Percentiles rank a stretch among this genome's conserved stretches.
phyloP scores from a whole-genome alignment of 176 grass and related monocot species.

The Aegilops umbellulata region DNA sequence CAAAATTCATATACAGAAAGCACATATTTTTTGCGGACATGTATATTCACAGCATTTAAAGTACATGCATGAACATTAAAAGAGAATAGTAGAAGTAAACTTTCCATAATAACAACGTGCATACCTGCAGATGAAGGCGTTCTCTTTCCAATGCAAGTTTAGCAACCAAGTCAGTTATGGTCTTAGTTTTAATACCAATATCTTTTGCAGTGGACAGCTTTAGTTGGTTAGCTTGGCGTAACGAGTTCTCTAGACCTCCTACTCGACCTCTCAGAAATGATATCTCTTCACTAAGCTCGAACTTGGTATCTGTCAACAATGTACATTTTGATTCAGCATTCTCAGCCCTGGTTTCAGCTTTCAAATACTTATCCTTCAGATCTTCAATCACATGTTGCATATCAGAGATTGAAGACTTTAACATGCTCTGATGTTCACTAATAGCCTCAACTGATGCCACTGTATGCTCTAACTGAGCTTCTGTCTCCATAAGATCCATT shows the following conservation, averaged over 20 bases:
- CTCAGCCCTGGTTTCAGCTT: constrained; percentile 81
- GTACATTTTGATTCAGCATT: constrained; percentile 69
- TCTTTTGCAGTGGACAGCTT: constrained; percentile 62
- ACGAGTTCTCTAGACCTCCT: constrained; percentile 56
- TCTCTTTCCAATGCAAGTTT: constrained; percentile 90
- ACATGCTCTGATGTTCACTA: constrained; percentile 60
- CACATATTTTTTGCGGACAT: not conserved
- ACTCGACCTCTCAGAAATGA: constrained; percentile 68
- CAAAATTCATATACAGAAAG: not conserved
- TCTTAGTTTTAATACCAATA: constrained; percentile 74
- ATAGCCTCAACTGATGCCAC: constrained; percentile 76
- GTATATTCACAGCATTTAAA: not conserved
- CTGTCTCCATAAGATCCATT: constrained; percentile 61
- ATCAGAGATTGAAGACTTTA: constrained; percentile 61
- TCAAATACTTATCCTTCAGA: constrained; percentile 60
- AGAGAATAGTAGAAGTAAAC: constrained; percentile 5
- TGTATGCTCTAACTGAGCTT: constrained; percentile 67
- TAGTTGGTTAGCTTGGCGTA: constrained; percentile 49
- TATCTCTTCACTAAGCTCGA: constrained; percentile 75
- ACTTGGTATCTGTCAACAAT: constrained; percentile 64
- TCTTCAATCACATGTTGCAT: constrained; percentile 73
- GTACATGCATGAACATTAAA: not conserved
- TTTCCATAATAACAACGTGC: constrained; percentile 8
- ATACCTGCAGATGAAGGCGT: constrained; percentile 74
- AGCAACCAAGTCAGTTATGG: constrained; percentile 61